These are phyloP conservation scores for Talaromyces rugulosus DNA, from an alignment of 2,329 filamentous ascomycete genomes.

Conservation along the genomic window DNA sequence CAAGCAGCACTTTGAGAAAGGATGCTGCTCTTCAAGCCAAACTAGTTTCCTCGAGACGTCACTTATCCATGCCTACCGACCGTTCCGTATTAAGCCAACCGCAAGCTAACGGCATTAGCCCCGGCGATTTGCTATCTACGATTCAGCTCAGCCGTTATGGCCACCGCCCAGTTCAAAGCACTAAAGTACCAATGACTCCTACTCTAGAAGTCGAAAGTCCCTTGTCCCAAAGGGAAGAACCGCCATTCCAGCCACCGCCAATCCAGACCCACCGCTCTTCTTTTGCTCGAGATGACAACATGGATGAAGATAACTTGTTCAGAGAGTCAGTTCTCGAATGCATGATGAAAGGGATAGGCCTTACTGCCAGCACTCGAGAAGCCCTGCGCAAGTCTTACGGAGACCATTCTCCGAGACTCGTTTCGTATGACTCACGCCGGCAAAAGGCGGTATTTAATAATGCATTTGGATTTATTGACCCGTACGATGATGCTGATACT, in stretches of 20 bases:
- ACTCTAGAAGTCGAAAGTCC: conserved; percentile 4
- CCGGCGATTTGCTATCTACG: conserved; percentile 77
- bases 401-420: conserved; percentile 77
- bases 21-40: conserved; percentile 71
- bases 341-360: conserved; percentile 88
- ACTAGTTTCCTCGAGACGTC: conserved; percentile 41
- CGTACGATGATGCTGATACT: conserved; percentile 82
- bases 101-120: conserved; percentile 50
- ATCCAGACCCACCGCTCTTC: conserved; percentile 25
- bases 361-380: conserved; percentile 63
- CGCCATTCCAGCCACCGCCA: conserved; percentile 30
- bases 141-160: conserved; percentile 64
- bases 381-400: conserved; percentile 61
- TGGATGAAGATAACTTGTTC: conserved; percentile 86
- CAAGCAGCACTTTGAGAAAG: conserved; percentile 70
- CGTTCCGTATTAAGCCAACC: conserved; percentile 7
- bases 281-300: conserved; percentile 69
- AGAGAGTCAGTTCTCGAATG: conserved; percentile 87
- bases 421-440: conserved; percentile 76
- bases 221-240: conserved; percentile 40
- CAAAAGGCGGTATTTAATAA: conserved; percentile 79
- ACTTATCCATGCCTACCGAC: conserved; percentile 16
- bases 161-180: conserved; percentile 42
- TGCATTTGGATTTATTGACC: conserved; percentile 86
- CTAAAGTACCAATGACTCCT: conserved; percentile 24